Conservation (phyloP, 2,329 filamentous ascomycete species). For the Botrytis cinerea region DNA sequence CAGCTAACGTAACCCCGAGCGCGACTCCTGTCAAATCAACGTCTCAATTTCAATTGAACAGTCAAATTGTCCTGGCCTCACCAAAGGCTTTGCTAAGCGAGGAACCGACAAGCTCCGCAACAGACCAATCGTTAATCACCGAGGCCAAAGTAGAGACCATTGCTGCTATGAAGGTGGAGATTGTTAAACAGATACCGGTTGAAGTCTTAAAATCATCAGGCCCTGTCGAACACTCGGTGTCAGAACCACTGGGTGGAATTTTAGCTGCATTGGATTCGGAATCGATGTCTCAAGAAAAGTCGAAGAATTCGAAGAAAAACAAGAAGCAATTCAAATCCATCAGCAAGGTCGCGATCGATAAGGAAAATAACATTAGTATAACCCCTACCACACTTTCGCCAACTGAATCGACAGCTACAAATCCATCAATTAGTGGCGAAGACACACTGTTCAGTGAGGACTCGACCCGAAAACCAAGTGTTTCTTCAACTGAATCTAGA, state of each 20-base stretch:
- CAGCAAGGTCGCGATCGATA: constrained; percentile 1
- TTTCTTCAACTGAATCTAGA: constrained; percentile 7
- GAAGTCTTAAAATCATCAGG: neutral
- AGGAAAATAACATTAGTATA: neutral
- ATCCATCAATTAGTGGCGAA: constrained; percentile 4
- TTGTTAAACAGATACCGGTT: neutral
- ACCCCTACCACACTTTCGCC: neutral
- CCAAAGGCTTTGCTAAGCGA: no score
- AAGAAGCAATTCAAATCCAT: constrained; percentile 22
- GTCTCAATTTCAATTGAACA: neutral
- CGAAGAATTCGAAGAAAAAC: constrained; percentile 16
- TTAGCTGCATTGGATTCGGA: neutral
- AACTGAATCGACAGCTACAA: constrained; percentile 3
- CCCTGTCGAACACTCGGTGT: neutral
- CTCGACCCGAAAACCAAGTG: constrained; percentile 27
- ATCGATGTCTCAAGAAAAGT: constrained; percentile 5
- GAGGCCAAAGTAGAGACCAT: neutral
- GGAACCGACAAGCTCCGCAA: neutral
- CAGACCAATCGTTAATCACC: neutral
- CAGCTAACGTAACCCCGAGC: constrained; percentile 11
- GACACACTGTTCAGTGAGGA: constrained; percentile 26
- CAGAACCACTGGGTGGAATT: neutral
- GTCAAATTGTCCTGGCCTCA: neutral
- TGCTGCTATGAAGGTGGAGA: neutral
- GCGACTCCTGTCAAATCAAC: constrained; percentile 8